These are phyloP conservation scores for Euphorbia celastroides DNA, from an alignment of 441 rosid species.

Conservation along the genomic window DNA sequence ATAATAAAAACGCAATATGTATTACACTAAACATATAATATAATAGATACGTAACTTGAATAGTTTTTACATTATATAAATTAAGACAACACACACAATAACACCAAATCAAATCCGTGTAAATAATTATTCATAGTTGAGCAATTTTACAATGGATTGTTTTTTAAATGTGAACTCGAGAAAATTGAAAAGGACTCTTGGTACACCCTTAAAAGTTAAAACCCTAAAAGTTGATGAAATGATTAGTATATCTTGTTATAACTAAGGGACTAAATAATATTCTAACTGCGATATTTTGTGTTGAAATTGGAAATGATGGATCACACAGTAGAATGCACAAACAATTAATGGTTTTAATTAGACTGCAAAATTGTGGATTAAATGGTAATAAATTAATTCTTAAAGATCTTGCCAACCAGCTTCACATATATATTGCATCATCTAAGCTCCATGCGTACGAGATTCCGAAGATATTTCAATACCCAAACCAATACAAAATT, in stretches of 20 bases:
- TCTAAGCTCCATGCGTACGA: neutral
- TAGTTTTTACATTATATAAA: too few species aligned
- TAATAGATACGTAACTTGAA: too few species aligned
- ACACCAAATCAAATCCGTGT: too few species aligned
- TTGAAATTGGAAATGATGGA: neutral
- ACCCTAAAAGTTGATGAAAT: neutral
- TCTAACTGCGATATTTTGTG: neutral
- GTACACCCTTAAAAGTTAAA: too few species aligned
- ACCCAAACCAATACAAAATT: too few species aligned
- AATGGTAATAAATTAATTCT: neutral
- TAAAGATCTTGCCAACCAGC: neutral
- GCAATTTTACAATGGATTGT: too few species aligned
- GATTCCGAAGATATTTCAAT: neutral
- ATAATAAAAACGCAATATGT: too few species aligned
- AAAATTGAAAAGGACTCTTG: too few species aligned
- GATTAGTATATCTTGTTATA: neutral
- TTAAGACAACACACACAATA: too few species aligned
- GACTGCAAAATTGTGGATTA: neutral
- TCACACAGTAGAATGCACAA: constrained; percentile 5
- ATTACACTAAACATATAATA: too few species aligned
- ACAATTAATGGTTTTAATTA: neutral
- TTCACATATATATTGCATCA: neutral
- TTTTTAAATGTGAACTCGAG: too few species aligned
- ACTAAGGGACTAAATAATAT: neutral
- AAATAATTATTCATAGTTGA: too few species aligned